Percentiles rank a stretch among this genome's conserved stretches.
phyloP scores from a whole-genome alignment of 1,284 basidiomycete species.

The Microbotryomycetes sp. region DNA sequence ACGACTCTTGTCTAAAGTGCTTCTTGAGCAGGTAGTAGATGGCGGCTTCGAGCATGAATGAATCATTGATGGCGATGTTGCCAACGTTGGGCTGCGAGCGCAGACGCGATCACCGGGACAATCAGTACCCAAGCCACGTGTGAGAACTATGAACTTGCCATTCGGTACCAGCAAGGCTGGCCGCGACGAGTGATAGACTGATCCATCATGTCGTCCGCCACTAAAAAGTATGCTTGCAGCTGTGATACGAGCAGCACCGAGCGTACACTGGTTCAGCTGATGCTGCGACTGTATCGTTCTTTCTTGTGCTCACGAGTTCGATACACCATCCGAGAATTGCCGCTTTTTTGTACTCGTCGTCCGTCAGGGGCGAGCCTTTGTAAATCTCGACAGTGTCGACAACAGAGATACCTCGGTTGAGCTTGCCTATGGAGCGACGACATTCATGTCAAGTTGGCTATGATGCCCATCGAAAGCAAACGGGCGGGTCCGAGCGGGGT shows the following conservation, averaged over 20 bases:
- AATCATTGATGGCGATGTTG: slow-evolving; percentile 90
- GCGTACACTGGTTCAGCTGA: no score
- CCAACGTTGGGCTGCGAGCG: slow-evolving; percentile 53
- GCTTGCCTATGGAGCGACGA: slow-evolving; percentile 55
- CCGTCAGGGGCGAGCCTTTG: slow-evolving; percentile 56
- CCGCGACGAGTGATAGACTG: slow-evolving; percentile 85
- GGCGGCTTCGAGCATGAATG: slow-evolving; percentile 91
- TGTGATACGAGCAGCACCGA: slow-evolving; percentile 38
- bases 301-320: slow-evolving; percentile 81
- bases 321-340: slow-evolving; percentile 94
- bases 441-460: neutral
- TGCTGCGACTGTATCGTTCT: neutral
- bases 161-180: slow-evolving; percentile 94
- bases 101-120: neutral
- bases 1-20: slow-evolving; percentile 73
- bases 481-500: neutral
- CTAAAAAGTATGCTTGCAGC: slow-evolving; percentile 97
- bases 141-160: slow-evolving; percentile 41
- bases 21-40: slow-evolving; percentile 87
- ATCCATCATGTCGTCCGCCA: slow-evolving; percentile 99
- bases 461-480: no score
- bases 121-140: neutral
- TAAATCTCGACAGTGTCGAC: slow-evolving; percentile 89
- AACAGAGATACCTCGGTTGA: slow-evolving; percentile 91
- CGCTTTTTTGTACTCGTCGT: slow-evolving; percentile 81